phyloP scores from a whole-genome alignment of 1,139 yeast species.

The Eremothecium coryli region DNA sequence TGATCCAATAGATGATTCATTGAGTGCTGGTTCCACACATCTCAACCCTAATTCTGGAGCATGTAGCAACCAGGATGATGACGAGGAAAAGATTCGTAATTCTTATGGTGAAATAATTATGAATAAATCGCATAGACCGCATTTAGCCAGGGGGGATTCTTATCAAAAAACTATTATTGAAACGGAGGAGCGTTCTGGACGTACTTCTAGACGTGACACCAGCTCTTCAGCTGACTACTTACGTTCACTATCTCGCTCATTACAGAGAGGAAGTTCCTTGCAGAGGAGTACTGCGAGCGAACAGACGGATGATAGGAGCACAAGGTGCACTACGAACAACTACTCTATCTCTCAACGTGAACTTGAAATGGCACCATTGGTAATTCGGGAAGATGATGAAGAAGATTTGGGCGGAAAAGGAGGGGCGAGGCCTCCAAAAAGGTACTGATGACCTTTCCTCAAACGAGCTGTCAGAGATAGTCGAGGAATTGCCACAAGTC shows the following conservation, averaged over 20 bases:
- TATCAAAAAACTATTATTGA: constrained; percentile 19
- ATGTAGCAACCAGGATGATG: constrained; percentile 2
- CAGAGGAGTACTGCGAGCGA: constrained; percentile 3
- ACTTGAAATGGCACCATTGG: constrained; percentile 20
- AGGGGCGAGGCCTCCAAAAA: constrained; percentile 9
- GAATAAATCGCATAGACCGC: constrained; percentile 23
- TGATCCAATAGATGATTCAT: constrained; percentile 21
- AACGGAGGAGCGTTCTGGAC: constrained; percentile 14
- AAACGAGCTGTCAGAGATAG: background rate
- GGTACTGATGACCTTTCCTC: constrained; percentile 5
- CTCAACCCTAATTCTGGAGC: background rate
- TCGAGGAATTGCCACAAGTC: constrained; percentile 2
- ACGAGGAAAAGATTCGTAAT: constrained; percentile 17
- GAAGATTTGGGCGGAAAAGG: constrained; percentile 13
- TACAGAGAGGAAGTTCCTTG: constrained; percentile 12
- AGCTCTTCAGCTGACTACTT: constrained; percentile 22
- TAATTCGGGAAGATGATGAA: constrained; percentile 17
- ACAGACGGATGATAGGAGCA: constrained; percentile 3
- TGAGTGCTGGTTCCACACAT: constrained; percentile 10
- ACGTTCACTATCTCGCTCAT: constrained; percentile 26
- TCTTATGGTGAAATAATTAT: constrained; percentile 26
- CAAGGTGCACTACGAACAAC: constrained; percentile 18
- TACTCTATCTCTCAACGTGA: constrained; percentile 20
- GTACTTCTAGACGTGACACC: constrained; percentile 13
- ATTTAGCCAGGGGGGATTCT: constrained; percentile 28